These are phyloP conservation scores for Boechera divaricarpa DNA, from an alignment of 345 rosid species.

Conservation along the genomic window DNA sequence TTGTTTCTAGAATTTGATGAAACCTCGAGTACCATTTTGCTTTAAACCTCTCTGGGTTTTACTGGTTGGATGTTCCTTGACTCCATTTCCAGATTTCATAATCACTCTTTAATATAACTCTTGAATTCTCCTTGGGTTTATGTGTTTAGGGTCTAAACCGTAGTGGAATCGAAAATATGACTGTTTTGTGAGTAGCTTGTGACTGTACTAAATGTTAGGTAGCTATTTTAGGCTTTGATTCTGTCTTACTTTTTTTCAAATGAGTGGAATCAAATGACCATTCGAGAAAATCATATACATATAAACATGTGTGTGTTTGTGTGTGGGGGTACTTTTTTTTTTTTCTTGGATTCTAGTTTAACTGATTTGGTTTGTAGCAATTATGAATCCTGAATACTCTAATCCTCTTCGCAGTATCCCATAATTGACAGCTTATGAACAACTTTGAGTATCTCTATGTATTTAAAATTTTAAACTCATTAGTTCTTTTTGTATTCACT, in stretches of 20 bases:
- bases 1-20: not conserved
- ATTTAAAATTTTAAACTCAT: constrained; percentile 11
- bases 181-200: constrained; percentile 24
- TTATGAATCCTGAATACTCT: constrained; percentile 32
- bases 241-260: constrained; percentile 20
- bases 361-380: constrained; percentile 41
- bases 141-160: constrained; percentile 7
- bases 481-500: constrained; percentile 22
- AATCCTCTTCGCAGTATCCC: constrained; percentile 31
- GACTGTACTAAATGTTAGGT: constrained; percentile 41
- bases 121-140: not conserved
- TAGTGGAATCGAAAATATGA: constrained; percentile 10
- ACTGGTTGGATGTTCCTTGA: not conserved
- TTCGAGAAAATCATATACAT: constrained; percentile 30
- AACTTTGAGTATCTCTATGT: constrained; percentile 36
- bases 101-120: not conserved
- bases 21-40: not conserved
- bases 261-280: constrained; percentile 35
- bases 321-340: constrained; percentile 26
- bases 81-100: not conserved
- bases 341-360: constrained; percentile 42
- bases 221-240: constrained; percentile 31
- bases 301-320: constrained; percentile 36
- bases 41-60: not conserved
- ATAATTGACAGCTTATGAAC: constrained; percentile 40